Evolutionary conservation across 768 basidiomycete species (phyloP).

Genomic region (Amanita exitialis): DNA sequence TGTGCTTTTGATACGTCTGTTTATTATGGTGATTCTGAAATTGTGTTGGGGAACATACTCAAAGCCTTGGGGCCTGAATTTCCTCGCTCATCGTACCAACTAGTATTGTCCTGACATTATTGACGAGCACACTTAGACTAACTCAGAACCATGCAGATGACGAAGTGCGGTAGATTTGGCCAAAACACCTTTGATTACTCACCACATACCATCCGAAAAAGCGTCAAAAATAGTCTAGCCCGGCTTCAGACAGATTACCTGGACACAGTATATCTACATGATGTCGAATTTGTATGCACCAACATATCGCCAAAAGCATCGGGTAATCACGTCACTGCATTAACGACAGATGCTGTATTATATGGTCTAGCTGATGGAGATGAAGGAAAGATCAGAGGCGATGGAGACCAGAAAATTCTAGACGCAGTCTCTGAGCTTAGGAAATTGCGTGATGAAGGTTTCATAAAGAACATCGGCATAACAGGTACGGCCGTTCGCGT

Average conservation of each 20-base stretch:
- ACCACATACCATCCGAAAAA: conserved; percentile 51
- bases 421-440: conserved; percentile 57
- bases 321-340: conserved; percentile 48
- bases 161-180: conserved; percentile 81
- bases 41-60: conserved; percentile 60
- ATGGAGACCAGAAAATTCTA: conserved; percentile 65
- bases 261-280: conserved; percentile 76
- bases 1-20: conserved; percentile 74
- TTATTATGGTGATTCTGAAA: conserved; percentile 75
- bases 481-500: conserved; percentile 37
- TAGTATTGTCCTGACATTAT: conserved; percentile 32
- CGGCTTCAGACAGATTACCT: conserved; percentile 71
- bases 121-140: background rate
- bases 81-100: conserved; percentile 66
- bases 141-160: conserved; percentile 40
- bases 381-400: conserved; percentile 47
- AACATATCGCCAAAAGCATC: conserved; percentile 34
- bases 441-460: conserved; percentile 61
- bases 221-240: conserved; percentile 54
- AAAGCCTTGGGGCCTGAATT: conserved; percentile 53
- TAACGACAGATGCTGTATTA: conserved; percentile 38
- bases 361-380: conserved; percentile 60
- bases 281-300: conserved; percentile 69
- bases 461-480: conserved; percentile 69
- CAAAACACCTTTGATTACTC: conserved; percentile 62